Evolutionary conservation across 768 basidiomycete species (phyloP).

Genomic region (Megacollybia marginata): DNA sequence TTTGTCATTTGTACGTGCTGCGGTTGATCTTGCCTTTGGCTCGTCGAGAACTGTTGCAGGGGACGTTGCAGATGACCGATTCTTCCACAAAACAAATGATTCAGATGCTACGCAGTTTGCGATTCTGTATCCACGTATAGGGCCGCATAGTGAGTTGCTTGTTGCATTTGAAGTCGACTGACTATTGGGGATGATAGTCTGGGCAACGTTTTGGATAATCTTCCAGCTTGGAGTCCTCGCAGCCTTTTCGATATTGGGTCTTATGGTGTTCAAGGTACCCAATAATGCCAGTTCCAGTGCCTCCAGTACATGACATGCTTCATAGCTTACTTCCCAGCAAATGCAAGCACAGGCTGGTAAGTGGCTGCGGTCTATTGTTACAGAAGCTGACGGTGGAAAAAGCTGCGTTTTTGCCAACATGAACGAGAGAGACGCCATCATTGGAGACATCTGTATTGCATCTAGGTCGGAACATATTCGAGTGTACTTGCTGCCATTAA

Average conservation of each 20-base stretch:
- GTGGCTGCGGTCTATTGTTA: constrained; percentile 11
- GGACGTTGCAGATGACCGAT: constrained; percentile 92
- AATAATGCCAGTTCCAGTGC: constrained; percentile 3
- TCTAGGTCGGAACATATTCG: background rate
- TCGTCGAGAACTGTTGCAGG: constrained; percentile 33
- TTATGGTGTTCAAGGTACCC: constrained; percentile 72
- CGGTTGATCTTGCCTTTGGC: background rate
- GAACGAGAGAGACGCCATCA: background rate
- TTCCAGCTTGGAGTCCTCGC: constrained; percentile 71
- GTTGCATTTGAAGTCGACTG: background rate
- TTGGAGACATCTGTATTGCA: background rate
- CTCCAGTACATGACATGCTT: constrained; percentile 1
- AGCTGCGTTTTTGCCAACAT: background rate
- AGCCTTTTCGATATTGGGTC: constrained; percentile 75
- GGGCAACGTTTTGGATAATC: constrained; percentile 81
- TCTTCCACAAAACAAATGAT: constrained; percentile 92
- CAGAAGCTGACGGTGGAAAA: background rate
- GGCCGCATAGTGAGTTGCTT: constrained; percentile 56
- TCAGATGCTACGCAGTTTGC: constrained; percentile 89
- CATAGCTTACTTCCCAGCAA: constrained; percentile 43
- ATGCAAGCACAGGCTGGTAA: constrained; percentile 72
- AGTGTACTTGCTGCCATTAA: background rate
- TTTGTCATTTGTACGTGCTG: constrained; percentile 74
- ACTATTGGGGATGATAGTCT: constrained; percentile 42
- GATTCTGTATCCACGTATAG: constrained; percentile 61